Conservation (phyloP, 2,329 filamentous ascomycete genomes). For the Clonostachys byssicola region DNA sequence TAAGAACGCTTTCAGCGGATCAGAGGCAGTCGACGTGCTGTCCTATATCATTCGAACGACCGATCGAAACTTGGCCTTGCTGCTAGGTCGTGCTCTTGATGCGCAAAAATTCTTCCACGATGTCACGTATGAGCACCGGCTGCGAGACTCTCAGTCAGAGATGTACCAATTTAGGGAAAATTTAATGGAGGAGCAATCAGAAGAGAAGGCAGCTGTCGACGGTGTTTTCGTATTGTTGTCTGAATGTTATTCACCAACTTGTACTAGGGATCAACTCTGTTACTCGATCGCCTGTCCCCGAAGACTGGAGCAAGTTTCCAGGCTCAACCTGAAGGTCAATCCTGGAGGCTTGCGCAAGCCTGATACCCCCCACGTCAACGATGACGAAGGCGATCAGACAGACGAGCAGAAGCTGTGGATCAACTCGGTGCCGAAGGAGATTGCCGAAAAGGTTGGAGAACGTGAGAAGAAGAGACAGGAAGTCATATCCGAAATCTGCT, state of each 20-base stretch:
- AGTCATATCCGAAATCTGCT: slow-evolving; percentile 97
- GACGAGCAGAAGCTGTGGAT: slow-evolving; percentile 99
- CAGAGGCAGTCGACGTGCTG: slow-evolving; percentile 92
- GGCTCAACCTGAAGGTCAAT: slow-evolving; percentile 88
- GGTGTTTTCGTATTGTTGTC: slow-evolving; percentile 95
- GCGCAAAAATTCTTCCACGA: slow-evolving; percentile 99
- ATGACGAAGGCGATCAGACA: slow-evolving; percentile 77
- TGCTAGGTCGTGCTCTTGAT: slow-evolving; percentile 87
- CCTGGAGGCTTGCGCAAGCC: slow-evolving; percentile 70
- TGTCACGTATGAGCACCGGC: slow-evolving; percentile 93
- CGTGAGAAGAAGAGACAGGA: slow-evolving; percentile 96
- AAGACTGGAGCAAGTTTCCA: slow-evolving; percentile 88
- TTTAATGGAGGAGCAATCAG: slow-evolving; percentile 76
- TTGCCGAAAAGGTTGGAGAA: slow-evolving; percentile 85
- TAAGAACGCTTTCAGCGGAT: slow-evolving; percentile 93
- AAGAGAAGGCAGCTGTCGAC: slow-evolving; percentile 72
- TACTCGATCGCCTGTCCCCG: slow-evolving; percentile 97
- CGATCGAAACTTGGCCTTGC: slow-evolving; percentile 86
- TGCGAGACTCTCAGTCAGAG: slow-evolving; percentile 90
- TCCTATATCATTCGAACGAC: slow-evolving; percentile 97
- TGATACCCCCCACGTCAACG: slow-evolving; percentile 54
- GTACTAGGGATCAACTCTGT: slow-evolving; percentile 89
- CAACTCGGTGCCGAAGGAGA: slow-evolving; percentile 92
- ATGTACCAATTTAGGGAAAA: slow-evolving; percentile 97
- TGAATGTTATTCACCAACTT: slow-evolving; percentile 97